phyloP scores from a whole-genome alignment of 768 basidiomycete species.

The Inosperma sp. region DNA sequence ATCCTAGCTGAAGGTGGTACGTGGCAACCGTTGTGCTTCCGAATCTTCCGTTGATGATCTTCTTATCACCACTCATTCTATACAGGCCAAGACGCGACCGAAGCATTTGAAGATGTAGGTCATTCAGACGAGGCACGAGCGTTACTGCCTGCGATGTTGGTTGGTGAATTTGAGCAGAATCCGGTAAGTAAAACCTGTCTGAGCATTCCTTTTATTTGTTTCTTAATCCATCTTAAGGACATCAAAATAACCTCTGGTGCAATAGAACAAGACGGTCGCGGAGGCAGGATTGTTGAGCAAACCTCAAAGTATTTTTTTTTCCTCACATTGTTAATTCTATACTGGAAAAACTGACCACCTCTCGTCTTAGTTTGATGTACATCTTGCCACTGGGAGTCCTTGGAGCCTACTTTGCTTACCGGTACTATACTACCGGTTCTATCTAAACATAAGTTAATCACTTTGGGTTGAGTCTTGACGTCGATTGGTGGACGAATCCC shows the following conservation, averaged over 20 bases:
- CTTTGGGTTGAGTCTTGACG: background rate
- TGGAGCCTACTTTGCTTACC: conserved; percentile 85
- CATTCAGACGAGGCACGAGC: conserved; percentile 97
- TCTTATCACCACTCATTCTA: conserved; percentile 9
- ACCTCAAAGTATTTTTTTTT: conserved; percentile 53
- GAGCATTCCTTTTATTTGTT: conserved; percentile 7
- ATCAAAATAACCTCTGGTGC: too few species aligned
- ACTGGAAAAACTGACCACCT: conserved; percentile 6
- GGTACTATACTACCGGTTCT: conserved; percentile 57
- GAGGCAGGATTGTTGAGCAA: too few species aligned
- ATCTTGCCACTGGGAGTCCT: conserved; percentile 75
- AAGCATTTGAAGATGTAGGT: conserved; percentile 98
- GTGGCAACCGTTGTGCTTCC: conserved; percentile 31
- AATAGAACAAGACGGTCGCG: too few species aligned
- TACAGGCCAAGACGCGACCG: conserved; percentile 90
- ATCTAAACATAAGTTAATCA: conserved; percentile 29
- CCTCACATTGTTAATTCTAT: conserved; percentile 8
- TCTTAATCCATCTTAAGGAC: conserved; percentile 21
- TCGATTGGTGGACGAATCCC: conserved; percentile 37
- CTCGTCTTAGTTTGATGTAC: conserved; percentile 62
- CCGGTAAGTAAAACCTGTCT: conserved; percentile 42
- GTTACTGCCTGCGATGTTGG: conserved; percentile 69
- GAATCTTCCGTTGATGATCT: conserved; percentile 9
- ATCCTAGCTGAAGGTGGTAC: conserved; percentile 86
- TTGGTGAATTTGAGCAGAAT: conserved; percentile 78